Percentiles rank a stretch among this genome's conserved stretches.
Conservation (phyloP, 2,329 filamentous ascomycete genomes). For the Colletotrichum graminicola region DNA sequence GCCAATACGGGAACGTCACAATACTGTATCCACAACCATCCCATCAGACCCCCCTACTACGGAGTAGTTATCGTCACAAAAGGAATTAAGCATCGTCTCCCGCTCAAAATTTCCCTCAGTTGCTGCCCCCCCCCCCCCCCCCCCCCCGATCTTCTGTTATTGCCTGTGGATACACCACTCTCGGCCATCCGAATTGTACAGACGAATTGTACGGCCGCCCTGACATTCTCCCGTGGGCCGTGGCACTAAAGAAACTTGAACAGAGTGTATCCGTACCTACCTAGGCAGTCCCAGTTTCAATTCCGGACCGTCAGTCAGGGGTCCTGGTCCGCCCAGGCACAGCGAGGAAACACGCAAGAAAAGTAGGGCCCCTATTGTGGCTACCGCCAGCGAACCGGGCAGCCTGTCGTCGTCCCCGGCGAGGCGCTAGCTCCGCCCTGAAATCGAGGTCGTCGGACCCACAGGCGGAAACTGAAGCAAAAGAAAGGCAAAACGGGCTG, state of each 20-base stretch:
- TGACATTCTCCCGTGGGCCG: not conserved
- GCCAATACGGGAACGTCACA: not conserved
- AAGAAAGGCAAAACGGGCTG: not conserved
- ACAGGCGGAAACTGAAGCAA: slow-evolving; percentile 20
- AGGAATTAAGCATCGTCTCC: slow-evolving; percentile 33
- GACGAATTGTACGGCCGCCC: slow-evolving; percentile 13
- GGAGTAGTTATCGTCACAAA: not conserved
- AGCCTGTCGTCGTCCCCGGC: slow-evolving; percentile 15
- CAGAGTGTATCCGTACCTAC: not conserved
- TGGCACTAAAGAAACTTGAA: slow-evolving; percentile 20
- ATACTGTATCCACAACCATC: not conserved
- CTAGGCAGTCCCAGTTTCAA: slow-evolving; percentile 27
- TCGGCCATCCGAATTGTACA: slow-evolving; percentile 33
- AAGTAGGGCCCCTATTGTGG: slow-evolving; percentile 38
- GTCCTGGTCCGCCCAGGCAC: slow-evolving; percentile 10
- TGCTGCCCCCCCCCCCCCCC: slow-evolving; percentile 22
- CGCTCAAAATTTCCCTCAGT: slow-evolving; percentile 22
- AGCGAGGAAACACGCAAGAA: slow-evolving; percentile 6
- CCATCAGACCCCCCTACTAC: slow-evolving; percentile 1
- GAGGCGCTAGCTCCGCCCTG: slow-evolving; percentile 24
- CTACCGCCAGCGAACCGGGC: slow-evolving; percentile 24
- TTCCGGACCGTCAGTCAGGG: slow-evolving; percentile 35
- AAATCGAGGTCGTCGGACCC: slow-evolving; percentile 12
- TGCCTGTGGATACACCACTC: slow-evolving; percentile 34
- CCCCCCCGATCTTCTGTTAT: slow-evolving; percentile 33